Conservation (phyloP, 2,329 filamentous ascomycete species). For the Mycogone perniciosa region DNA sequence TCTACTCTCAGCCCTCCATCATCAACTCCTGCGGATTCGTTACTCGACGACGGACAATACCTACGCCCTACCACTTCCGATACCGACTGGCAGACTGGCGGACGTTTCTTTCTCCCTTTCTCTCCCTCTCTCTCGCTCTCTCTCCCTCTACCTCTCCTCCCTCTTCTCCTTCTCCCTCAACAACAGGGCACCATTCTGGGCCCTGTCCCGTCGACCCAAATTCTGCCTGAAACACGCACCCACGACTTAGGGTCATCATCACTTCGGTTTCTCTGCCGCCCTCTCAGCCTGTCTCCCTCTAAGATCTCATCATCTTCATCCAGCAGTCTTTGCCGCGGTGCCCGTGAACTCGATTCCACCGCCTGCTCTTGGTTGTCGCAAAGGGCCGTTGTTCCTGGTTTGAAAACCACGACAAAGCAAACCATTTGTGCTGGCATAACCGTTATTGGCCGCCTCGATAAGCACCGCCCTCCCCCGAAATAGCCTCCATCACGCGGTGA, state of each 20-base stretch:
- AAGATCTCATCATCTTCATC: constrained; percentile 11
- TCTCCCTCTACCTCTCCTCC: constrained; percentile 2
- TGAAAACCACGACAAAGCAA: too few relatives aligned
- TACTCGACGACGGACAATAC: background rate
- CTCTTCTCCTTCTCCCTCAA: background rate
- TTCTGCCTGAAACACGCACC: constrained; percentile 21
- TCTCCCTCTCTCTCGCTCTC: constrained; percentile 2
- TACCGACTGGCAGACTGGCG: background rate
- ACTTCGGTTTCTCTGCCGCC: constrained; percentile 8
- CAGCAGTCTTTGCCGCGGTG: background rate
- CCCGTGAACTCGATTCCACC: background rate
- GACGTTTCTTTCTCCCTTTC: background rate
- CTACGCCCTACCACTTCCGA: background rate
- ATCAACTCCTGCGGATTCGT: background rate
- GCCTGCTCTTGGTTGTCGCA: background rate
- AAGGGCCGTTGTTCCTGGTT: background rate
- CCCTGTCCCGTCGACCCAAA: constrained; percentile 13
- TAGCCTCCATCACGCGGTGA: background rate
- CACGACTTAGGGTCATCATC: constrained; percentile 7
- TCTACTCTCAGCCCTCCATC: background rate
- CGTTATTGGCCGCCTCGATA: background rate
- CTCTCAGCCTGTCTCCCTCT: constrained; percentile 7
- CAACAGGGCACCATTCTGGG: constrained; percentile 7
- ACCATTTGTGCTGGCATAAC: background rate
- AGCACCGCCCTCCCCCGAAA: background rate